These are phyloP conservation scores for Lotmaria passim DNA, from an alignment of 208 protist species.

Conservation along the genomic window DNA sequence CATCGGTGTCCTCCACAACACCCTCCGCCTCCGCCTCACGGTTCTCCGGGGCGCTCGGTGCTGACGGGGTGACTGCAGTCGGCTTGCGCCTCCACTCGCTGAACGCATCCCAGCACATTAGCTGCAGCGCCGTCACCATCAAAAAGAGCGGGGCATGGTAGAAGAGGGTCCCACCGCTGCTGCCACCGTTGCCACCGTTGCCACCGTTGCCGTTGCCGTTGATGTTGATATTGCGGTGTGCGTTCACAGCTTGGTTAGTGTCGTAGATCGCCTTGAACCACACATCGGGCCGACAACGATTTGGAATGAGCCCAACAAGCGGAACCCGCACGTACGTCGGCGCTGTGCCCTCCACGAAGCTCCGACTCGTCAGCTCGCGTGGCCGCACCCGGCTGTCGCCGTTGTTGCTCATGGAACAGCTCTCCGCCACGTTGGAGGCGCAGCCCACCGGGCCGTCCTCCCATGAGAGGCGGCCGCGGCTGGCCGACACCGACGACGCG, in stretches of 20 bases:
- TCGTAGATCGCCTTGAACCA: conserved; percentile 58
- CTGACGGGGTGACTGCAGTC: neutral
- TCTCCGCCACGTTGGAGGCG: conserved; percentile 30
- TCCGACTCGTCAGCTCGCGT: conserved; percentile 17
- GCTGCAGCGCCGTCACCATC: conserved; percentile 71
- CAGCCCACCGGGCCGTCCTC: conserved; percentile 31
- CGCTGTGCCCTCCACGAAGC: conserved; percentile 13
- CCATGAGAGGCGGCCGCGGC: conserved; percentile 32
- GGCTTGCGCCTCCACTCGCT: conserved; percentile 46
- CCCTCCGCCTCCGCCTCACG: neutral
- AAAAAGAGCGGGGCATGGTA: conserved; percentile 83
- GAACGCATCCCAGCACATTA: conserved; percentile 81
- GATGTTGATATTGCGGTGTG: conserved; percentile 1
- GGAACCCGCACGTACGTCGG: conserved; percentile 50
- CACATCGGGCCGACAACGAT: conserved; percentile 78
- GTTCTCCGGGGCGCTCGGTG: conserved; percentile 2
- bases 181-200: conserved; percentile 20
- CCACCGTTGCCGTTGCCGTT: neutral
- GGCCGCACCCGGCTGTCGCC: conserved; percentile 25
- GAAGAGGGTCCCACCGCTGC: conserved; percentile 19
- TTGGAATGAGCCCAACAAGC: conserved; percentile 72
- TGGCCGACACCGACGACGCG: conserved; percentile 23
- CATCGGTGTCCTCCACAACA: neutral
- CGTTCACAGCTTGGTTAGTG: conserved; percentile 1
- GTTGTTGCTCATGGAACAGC: conserved; percentile 31